These are phyloP conservation scores for Novymonas esmeraldas DNA, from an alignment of 208 protist species.

Conservation along the genomic window DNA sequence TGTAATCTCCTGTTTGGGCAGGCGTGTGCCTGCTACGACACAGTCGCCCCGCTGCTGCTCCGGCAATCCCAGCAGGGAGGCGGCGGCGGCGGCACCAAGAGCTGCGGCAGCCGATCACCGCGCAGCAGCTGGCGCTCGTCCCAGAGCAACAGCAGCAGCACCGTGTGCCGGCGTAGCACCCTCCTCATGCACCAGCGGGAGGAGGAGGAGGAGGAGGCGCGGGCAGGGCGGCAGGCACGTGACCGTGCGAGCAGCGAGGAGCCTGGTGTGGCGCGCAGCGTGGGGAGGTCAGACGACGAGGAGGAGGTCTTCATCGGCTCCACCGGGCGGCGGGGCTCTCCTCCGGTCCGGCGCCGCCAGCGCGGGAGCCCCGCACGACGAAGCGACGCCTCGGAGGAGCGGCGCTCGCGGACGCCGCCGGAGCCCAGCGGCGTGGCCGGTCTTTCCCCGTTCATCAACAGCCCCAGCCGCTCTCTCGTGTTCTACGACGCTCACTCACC, in stretches of 20 bases:
- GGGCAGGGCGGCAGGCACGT: background rate
- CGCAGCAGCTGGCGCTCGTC: slow-evolving; percentile 15
- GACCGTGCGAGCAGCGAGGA: background rate
- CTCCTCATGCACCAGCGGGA: slow-evolving; percentile 30
- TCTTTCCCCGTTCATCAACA: slow-evolving; percentile 59
- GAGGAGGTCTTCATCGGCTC: slow-evolving; percentile 30
- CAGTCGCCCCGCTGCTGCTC: slow-evolving; percentile 40
- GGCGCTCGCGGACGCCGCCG: background rate
- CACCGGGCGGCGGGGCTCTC: slow-evolving; percentile 6
- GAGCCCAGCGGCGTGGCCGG: slow-evolving; percentile 11
- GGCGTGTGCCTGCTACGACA: slow-evolving; percentile 79
- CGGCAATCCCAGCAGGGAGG: background rate
- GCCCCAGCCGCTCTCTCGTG: slow-evolving; percentile 59
- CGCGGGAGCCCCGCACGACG: slow-evolving; percentile 6
- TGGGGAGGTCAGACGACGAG: slow-evolving; percentile 3
- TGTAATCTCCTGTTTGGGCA: slow-evolving; percentile 81
- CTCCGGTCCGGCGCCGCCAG: background rate
- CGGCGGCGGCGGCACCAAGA: background rate
- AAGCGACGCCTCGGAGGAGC: background rate
- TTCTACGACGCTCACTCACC: slow-evolving; percentile 70
- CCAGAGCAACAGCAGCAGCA: background rate
- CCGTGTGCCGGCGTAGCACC: slow-evolving; percentile 25
- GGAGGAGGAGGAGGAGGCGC: slow-evolving; percentile 15
- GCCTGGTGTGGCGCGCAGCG: background rate
- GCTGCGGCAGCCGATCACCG: background rate